A percentile compares a stretch with the other conserved stretches of the same genome.
Conservation (phyloP, 805 yeast genomes). For the Candida andamanensis region DNA sequence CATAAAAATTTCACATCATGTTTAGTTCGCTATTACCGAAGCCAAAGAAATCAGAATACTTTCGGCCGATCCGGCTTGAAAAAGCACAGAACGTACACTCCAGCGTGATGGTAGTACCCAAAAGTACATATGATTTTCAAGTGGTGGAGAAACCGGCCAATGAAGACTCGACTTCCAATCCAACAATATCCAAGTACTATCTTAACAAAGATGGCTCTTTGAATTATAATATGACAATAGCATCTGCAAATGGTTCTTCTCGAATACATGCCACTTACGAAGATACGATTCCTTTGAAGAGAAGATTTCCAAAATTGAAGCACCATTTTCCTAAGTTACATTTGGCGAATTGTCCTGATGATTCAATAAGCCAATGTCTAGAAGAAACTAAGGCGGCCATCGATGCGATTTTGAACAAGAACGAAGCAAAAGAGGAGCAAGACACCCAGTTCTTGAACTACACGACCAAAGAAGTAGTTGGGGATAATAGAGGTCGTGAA, state of each 20-base stretch:
- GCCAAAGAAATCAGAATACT: slow-evolving; percentile 23
- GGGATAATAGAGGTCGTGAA: slow-evolving; percentile 15
- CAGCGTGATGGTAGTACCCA: slow-evolving; percentile 3
- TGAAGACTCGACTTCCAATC: slow-evolving; percentile 5
- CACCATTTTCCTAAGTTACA: slow-evolving; percentile 35
- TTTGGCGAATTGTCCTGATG: slow-evolving; percentile 39
- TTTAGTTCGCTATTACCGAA: slow-evolving; percentile 32
- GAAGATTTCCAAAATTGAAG: slow-evolving; percentile 30
- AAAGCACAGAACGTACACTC: neutral
- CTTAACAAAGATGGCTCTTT: slow-evolving; percentile 23
- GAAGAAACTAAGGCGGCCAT: slow-evolving; percentile 55
- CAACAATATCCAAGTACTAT: slow-evolving; percentile 16
- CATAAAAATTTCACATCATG: slow-evolving; percentile 15
- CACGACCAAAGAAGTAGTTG: slow-evolving; percentile 13
- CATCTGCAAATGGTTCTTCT: slow-evolving; percentile 17
- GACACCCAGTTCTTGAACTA: slow-evolving; percentile 32
- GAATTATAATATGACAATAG: slow-evolving; percentile 15
- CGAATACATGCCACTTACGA: slow-evolving; percentile 44
- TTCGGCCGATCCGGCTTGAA: neutral
- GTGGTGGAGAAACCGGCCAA: neutral
- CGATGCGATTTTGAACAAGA: slow-evolving; percentile 43
- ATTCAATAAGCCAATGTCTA: slow-evolving; percentile 42
- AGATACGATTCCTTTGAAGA: slow-evolving; percentile 58
- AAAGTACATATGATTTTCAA: neutral
- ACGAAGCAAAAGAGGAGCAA: slow-evolving; percentile 29